phyloP scores from a whole-genome alignment of 495 filamentous ascomycete genomes.

The Penicillium samsonianum region DNA sequence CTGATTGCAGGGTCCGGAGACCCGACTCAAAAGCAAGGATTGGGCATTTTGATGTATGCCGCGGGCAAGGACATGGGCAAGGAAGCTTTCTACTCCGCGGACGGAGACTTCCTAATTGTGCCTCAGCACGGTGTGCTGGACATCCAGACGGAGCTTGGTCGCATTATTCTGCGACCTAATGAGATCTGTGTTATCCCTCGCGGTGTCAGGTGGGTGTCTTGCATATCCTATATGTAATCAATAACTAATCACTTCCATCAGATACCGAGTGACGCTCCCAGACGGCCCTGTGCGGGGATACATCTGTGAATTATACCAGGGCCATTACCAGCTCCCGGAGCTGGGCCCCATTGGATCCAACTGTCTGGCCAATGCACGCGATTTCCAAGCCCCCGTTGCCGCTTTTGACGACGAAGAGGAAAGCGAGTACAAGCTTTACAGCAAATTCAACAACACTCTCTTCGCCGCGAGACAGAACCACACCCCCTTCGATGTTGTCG shows the following conservation, averaged over 20 bases:
- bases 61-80: conserved; percentile 79
- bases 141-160: conserved; percentile 83
- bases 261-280: conserved; percentile 71
- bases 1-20: conserved; percentile 82
- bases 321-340: conserved; percentile 82
- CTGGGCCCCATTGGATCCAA: conserved; percentile 88
- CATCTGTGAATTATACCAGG: conserved; percentile 83
- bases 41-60: conserved; percentile 82
- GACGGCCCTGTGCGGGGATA: conserved; percentile 74
- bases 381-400: conserved; percentile 85
- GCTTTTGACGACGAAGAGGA: conserved; percentile 64
- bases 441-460: conserved; percentile 79
- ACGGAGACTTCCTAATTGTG: conserved; percentile 87
- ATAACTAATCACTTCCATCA: conserved; percentile 22
- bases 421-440: conserved; percentile 59
- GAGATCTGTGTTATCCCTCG: conserved; percentile 89
- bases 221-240: background rate
- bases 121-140: conserved; percentile 81
- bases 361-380: conserved; percentile 81
- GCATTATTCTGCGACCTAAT: conserved; percentile 79
- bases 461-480: conserved; percentile 72
- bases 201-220: conserved; percentile 53
- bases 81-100: conserved; percentile 83
- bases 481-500: conserved; percentile 80
- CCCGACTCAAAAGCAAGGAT: conserved; percentile 74